Base-by-base conservation (phyloP, 2,329 filamentous ascomycete species). In the Monascus ruber region DNA sequence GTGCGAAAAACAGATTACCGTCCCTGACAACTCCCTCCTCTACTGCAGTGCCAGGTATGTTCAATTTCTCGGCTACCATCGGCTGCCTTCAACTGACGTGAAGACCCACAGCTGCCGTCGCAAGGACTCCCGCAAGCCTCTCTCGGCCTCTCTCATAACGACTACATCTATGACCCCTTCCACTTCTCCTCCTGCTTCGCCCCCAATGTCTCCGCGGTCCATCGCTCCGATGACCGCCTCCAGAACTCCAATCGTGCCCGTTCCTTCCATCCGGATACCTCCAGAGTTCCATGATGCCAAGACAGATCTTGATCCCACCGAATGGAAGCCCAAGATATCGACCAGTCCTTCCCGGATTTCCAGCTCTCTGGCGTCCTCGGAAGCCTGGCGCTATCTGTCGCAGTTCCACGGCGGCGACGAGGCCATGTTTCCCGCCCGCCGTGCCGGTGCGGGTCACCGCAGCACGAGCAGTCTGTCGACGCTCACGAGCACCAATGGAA, bases 11-110 rank as follows among this genome's bases (percentile, higher is more conserved):
- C 76, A 80, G 61, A 80, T 81, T 50, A 70, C 75, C 38, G 69
- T 72, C 27, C 77, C 77, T 10, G 71, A 72, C 55, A 74, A 74
- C 52, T 69, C 68, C 10, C 67, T 78, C 32, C 64, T 81, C 34
- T 81, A 81, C 56, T 81, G 77, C 63, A 79, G 75, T 37, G 74
- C 79, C 65, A 71, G 71, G 76, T 79, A 68, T 54, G 66, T 56
- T 35, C 29, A 36, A 31, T 42, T 26, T 34, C 26, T 39, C 31
- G 31, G 25, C 17, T 34, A 31, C 38, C 7, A 26, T 37, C 26
- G 32, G 34, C 33, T 36, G 33, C 32, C 33, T 29, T 44, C 34
- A 41, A 32, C 43, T 17, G 17, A 17, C 17, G 17, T 17, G 17
- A 17, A 17, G 17, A 17, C 17, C 17, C 17, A 17, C 6, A 68